phyloP scores from a whole-genome alignment of 768 basidiomycete genomes.

The Strobilomyces echinocephalus region DNA sequence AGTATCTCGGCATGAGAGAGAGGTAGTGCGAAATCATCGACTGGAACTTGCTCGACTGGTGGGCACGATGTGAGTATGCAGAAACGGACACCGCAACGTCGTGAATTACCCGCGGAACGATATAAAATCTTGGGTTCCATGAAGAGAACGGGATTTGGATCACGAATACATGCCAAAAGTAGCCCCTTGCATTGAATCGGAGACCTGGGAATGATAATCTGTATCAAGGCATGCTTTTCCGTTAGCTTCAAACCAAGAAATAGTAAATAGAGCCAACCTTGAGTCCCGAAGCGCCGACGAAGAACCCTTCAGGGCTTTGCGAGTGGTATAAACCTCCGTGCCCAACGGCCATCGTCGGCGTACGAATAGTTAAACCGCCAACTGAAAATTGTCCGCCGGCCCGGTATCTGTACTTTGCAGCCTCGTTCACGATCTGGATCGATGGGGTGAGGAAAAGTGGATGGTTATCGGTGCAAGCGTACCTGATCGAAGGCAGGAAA shows the following conservation, averaged over 20 bases:
- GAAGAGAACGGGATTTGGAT: constrained; percentile 91
- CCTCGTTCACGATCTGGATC: constrained; percentile 86
- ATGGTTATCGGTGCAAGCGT: constrained; percentile 5
- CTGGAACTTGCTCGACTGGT: constrained; percentile 85
- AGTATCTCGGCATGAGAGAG: constrained; percentile 78
- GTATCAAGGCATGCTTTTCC: background rate
- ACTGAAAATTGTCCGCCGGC: constrained; percentile 80
- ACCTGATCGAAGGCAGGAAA: constrained; percentile 95
- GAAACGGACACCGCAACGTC: background rate
- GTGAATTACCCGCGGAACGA: constrained; percentile 65
- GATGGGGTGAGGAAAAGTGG: background rate
- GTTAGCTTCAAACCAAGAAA: background rate
- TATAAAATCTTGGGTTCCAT: constrained; percentile 96
- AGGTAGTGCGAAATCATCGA: constrained; percentile 82
- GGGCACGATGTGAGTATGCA: constrained; percentile 2
- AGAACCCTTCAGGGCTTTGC: constrained; percentile 93
- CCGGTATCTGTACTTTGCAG: constrained; percentile 88
- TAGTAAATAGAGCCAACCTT: constrained; percentile 48
- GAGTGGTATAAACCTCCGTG: constrained; percentile 94
- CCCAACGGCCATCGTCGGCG: constrained; percentile 88
- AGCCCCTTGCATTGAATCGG: constrained; percentile 96
- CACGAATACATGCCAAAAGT: constrained; percentile 78
- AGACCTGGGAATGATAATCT: constrained; percentile 87
- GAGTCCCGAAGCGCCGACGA: constrained; percentile 83
- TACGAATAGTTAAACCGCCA: constrained; percentile 78